These are phyloP conservation scores for Truncatella angustata DNA, from an alignment of 2,329 filamentous ascomycete genomes.

Conservation along the genomic window DNA sequence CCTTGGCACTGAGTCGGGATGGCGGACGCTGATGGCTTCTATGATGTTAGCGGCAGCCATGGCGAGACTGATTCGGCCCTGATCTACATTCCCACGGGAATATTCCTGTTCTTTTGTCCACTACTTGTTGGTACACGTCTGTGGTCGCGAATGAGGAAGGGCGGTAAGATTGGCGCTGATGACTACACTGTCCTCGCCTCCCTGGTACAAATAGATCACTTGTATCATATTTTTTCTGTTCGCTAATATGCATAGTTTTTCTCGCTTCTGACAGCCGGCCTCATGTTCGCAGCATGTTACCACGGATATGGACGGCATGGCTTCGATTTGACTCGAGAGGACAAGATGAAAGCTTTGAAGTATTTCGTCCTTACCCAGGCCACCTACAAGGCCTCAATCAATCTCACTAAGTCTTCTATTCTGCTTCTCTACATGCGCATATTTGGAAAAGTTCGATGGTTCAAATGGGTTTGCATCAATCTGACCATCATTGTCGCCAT, in stretches of 20 bases:
- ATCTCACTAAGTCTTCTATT: conserved; percentile 31
- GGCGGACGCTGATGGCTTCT: background rate
- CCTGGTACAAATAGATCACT: conserved; percentile 14
- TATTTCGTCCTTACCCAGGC: conserved; percentile 31
- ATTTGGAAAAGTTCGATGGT: conserved; percentile 27
- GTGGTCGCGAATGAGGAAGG: conserved; percentile 24
- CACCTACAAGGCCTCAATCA: conserved; percentile 32
- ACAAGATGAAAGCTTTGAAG: conserved; percentile 25
- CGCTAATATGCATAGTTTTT: conserved; percentile 17
- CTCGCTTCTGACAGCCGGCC: conserved; percentile 20
- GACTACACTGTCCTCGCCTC: conserved; percentile 27
- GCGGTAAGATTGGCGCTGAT: conserved; percentile 22
- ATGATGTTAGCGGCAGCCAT: background rate
- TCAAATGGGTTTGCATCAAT: conserved; percentile 23
- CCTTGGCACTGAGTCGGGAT: too few species aligned
- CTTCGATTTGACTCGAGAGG: conserved; percentile 13
- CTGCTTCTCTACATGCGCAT: conserved; percentile 31
- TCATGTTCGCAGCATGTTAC: conserved; percentile 24
- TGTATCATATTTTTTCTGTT: background rate
- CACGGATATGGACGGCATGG: conserved; percentile 29
- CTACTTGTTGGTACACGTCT: conserved; percentile 23
- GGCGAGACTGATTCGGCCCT: conserved; percentile 17
- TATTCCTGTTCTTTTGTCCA: conserved; percentile 25
- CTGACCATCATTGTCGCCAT: conserved; percentile 20
- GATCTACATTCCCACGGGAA: conserved; percentile 22